A percentile compares a stretch with the other conserved stretches of the same genome.
These are phyloP conservation scores for Alisma plantagoaquatica DNA, from an alignment of 106 monocot genomes.

Conservation along the genomic window DNA sequence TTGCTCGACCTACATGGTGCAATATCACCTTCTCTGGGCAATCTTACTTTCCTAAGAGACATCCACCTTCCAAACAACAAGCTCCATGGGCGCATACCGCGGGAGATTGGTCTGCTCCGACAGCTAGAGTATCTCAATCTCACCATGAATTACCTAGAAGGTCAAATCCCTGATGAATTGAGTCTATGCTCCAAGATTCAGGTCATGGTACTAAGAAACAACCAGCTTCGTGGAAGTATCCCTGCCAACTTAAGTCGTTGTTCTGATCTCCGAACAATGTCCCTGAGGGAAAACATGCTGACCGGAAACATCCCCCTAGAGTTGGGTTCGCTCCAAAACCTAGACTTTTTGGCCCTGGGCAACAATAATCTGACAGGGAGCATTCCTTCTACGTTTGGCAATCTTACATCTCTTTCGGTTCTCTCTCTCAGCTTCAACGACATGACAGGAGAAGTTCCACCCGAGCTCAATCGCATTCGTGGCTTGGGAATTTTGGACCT, in stretches of 20 bases:
- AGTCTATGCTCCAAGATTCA: background rate
- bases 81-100: slow-evolving; percentile 5
- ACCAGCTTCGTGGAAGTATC: slow-evolving; percentile 6
- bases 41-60: slow-evolving; percentile 10
- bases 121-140: background rate
- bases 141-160: slow-evolving; percentile 2
- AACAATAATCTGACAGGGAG: slow-evolving; percentile 3
- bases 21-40: slow-evolving; percentile 10
- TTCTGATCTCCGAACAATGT: too few relatives aligned
- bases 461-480: background rate
- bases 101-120: slow-evolving; percentile 5
- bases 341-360: background rate
- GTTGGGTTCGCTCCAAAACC: background rate
- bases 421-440: slow-evolving; percentile 2
- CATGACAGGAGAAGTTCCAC: slow-evolving; percentile 11
- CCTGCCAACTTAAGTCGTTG: too few relatives aligned
- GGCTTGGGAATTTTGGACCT: slow-evolving; percentile 5
- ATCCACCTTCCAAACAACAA: slow-evolving; percentile 5
- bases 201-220: background rate
- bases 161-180: slow-evolving; percentile 7
- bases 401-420: background rate
- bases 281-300: too few relatives aligned
- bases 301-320: slow-evolving; percentile 9
- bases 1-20: background rate
- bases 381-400: slow-evolving; percentile 4